These are phyloP conservation scores for Globisporangium recalcitrans DNA, from an alignment of 352 stramenopile genomes.

Conservation along the genomic window DNA sequence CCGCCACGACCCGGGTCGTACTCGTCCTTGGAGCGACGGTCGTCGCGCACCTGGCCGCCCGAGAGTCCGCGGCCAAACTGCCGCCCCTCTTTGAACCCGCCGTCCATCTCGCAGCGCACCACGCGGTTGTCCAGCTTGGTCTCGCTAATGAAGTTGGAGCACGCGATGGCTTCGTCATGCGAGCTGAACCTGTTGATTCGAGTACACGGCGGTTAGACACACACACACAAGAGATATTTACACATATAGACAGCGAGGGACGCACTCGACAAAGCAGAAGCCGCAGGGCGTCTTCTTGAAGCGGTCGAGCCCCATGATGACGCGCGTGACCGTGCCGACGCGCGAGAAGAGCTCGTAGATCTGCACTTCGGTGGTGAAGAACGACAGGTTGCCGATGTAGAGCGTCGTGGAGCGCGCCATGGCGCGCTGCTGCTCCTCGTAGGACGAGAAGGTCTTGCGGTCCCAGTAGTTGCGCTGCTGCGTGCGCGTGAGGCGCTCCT, in stretches of 20 bases:
- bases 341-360: slow-evolving; percentile 93
- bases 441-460: slow-evolving; percentile 90
- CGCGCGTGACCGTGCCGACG: slow-evolving; percentile 88
- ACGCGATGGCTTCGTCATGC: slow-evolving; percentile 67
- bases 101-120: slow-evolving; percentile 87
- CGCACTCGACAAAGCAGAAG: slow-evolving; percentile 97
- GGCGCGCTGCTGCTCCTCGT: slow-evolving; percentile 91
- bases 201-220: not conserved
- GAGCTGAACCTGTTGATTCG: slow-evolving; percentile 42
- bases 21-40: slow-evolving; percentile 80
- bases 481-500: slow-evolving; percentile 54
- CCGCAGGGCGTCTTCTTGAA: slow-evolving; percentile 95
- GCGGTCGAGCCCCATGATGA: slow-evolving; percentile 96
- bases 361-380: slow-evolving; percentile 94
- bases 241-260: slow-evolving; percentile 1
- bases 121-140: slow-evolving; percentile 87
- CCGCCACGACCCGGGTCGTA: slow-evolving; percentile 78
- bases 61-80: slow-evolving; percentile 83
- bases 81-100: slow-evolving; percentile 77
- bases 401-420: slow-evolving; percentile 89
- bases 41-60: slow-evolving; percentile 80
- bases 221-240: not conserved
- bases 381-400: slow-evolving; percentile 97
- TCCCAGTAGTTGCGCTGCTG: slow-evolving; percentile 92
- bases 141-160: slow-evolving; percentile 78